A percentile compares a stretch with the other conserved stretches of the same genome.
phyloP scores from a whole-genome alignment of 257 asterid species.

The Primulina huaijiensis region DNA sequence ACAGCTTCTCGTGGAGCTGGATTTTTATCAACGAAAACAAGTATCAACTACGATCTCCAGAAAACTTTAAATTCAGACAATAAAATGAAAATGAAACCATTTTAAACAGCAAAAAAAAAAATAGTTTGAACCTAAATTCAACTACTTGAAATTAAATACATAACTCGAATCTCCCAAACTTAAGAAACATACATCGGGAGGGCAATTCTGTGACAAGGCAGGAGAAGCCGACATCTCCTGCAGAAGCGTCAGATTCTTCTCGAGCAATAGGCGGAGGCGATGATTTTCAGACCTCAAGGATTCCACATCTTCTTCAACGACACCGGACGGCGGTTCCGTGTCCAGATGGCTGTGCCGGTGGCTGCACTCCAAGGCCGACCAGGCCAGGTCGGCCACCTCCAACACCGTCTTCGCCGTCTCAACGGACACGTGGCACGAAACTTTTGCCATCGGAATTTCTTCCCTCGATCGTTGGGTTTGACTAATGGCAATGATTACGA shows the following conservation, averaged over 20 bases:
- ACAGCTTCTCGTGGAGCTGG: conserved; percentile 72
- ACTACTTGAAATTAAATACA: neutral
- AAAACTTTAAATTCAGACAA: neutral
- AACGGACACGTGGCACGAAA: conserved; percentile 32
- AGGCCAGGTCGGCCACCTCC: conserved; percentile 94
- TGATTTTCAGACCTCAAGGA: conserved; percentile 60
- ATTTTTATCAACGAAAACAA: conserved; percentile 7
- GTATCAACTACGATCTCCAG: neutral
- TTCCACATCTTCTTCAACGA: conserved; percentile 35
- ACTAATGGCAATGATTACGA: neutral
- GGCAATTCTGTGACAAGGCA: conserved; percentile 49
- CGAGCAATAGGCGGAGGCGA: conserved; percentile 63
- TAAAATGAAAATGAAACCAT: neutral
- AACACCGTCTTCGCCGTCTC: conserved; percentile 88
- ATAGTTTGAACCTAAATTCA: neutral
- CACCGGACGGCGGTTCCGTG: conserved; percentile 29
- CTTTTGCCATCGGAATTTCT: neutral
- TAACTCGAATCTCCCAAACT: neutral
- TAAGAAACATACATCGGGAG: conserved; percentile 55
- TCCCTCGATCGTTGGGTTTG: neutral
- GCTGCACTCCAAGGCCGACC: conserved; percentile 52
- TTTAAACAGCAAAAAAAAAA: too few relatives aligned
- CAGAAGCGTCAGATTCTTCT: conserved; percentile 67
- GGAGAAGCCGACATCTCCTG: conserved; percentile 53
- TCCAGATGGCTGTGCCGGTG: conserved; percentile 49